Percentiles rank a stretch among this genome's conserved stretches.
These are phyloP conservation scores for Aureobasidium sp. DNA, from an alignment of 2,329 filamentous ascomycete species.

Conservation along the genomic window DNA sequence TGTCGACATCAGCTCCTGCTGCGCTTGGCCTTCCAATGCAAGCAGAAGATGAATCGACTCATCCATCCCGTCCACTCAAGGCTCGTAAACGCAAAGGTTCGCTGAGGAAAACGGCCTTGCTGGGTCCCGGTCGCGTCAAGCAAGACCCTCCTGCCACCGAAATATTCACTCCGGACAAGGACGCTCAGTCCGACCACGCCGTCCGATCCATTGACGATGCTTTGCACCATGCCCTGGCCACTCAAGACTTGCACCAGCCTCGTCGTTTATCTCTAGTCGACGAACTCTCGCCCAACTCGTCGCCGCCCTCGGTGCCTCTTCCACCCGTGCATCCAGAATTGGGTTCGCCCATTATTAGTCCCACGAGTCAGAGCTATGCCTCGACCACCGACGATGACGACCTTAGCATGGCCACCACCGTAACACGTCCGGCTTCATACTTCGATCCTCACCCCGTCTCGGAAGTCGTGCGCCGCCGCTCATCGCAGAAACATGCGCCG, in stretches of 20 bases:
- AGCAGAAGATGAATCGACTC: constrained; percentile 43
- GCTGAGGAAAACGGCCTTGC: constrained; percentile 84
- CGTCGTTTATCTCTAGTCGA: constrained; percentile 22
- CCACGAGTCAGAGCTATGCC: constrained; percentile 63
- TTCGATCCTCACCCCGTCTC: constrained; percentile 29
- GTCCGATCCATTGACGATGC: constrained; percentile 18
- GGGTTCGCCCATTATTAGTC: constrained; percentile 30
- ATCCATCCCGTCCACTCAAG: constrained; percentile 57
- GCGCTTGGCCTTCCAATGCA: constrained; percentile 18
- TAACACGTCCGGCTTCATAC: constrained; percentile 31
- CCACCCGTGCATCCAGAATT: constrained; percentile 17
- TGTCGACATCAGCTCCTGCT: constrained; percentile 16
- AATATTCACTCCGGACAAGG: constrained; percentile 26
- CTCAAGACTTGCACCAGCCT: constrained; percentile 16
- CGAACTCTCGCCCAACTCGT: constrained; percentile 17
- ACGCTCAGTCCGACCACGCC: constrained; percentile 23
- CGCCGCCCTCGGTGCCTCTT: constrained; percentile 10
- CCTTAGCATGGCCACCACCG: constrained; percentile 25
- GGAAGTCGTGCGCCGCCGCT: constrained; percentile 24
- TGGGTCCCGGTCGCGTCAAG: constrained; percentile 72
- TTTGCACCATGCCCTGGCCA: constrained; percentile 7
- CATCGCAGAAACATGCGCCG: constrained; percentile 23
- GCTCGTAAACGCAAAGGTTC: constrained; percentile 83
- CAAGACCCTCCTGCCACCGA: constrained; percentile 17
- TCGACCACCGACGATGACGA: constrained; percentile 91